Base-by-base conservation (phyloP, 768 basidiomycete species). In the Trametes maxima region DNA sequence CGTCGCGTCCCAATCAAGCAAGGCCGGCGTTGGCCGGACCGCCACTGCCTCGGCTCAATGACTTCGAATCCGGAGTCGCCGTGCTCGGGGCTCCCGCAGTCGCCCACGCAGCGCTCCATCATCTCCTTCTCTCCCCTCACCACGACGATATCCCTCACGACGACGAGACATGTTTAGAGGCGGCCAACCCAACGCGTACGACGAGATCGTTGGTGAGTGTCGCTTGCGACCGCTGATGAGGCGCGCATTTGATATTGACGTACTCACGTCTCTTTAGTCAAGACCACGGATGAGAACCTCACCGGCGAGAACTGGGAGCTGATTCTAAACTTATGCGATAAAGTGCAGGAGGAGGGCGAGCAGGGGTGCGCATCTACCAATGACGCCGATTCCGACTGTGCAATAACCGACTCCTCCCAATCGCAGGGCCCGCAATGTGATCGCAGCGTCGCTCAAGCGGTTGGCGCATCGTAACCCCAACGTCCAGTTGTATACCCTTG, bases 281-380 rank as follows among this genome's bases (percentile, higher is more conserved):
- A 97, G 77, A 91, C 96, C 36, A 99, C 97, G n/a, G 94, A 95
- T 73, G 97, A 98, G 83, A 95, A 94, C 73, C 79, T 95, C 60
- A 95, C 95, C 0, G 81, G 82, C 57, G 96, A 97, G 77, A 92
- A 97, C 75, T 99, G 97, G 97, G 95, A 95, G 72, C 79, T 94
- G 60, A 93, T 95, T 64, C 72, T 98, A 50, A 94, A 91, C 68
- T 75, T 98, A n/a, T 97, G 95, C 68, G 97, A 99, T 78, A 97
- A 97, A 76, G 95, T 99, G 6, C 80, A 82, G 33, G 94, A 95
- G 13, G 96, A 99, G 65, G 90, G 92, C 2, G 85, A 89, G 70
- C 75, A 82, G 48, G 95, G 95, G 95, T 95, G 57, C 63, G 85
- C 74, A 16, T 4, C 11, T 24, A 19, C n/a, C 21, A 10, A 10